These are phyloP conservation scores for Chlorella sp. DNA, from an alignment of 139 green algal species.

Conservation along the genomic window DNA sequence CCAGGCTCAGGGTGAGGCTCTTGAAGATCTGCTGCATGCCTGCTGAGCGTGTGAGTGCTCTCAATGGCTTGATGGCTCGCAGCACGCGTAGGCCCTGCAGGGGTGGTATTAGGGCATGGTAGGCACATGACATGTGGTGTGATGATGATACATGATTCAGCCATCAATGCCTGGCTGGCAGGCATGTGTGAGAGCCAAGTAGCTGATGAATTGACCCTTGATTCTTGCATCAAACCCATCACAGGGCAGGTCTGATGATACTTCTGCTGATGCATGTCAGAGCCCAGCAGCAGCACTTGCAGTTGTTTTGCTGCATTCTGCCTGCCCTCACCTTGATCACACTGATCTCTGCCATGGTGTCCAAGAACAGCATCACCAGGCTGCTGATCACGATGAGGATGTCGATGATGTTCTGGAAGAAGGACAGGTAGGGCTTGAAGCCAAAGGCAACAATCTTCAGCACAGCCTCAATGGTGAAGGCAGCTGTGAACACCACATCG, in stretches of 20 bases:
- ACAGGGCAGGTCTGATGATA: too few relatives aligned
- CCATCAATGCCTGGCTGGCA: too few relatives aligned
- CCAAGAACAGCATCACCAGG: background rate
- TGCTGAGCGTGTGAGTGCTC: constrained; percentile 50
- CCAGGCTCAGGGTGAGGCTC: constrained; percentile 51
- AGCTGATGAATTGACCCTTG: too few relatives aligned
- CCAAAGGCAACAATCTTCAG: constrained; percentile 67
- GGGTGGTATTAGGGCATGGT: too few relatives aligned
- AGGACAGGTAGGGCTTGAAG: constrained; percentile 57
- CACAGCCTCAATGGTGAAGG: constrained; percentile 54
- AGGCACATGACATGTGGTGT: too few relatives aligned
- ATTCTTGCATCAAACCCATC: too few relatives aligned
- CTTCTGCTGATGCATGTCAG: too few relatives aligned
- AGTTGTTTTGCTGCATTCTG: background rate
- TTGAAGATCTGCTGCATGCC: constrained; percentile 79
- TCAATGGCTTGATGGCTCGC: constrained; percentile 63
- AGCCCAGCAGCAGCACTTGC: too few relatives aligned
- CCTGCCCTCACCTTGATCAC: background rate
- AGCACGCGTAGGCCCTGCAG: constrained; percentile 58
- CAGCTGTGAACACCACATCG: constrained; percentile 47
- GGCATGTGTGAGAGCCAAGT: background rate
- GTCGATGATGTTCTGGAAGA: constrained; percentile 60
- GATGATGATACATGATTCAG: constrained; percentile 17
- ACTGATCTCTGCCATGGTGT: background rate
- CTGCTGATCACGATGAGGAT: constrained; percentile 47